Evolutionary conservation across 1,284 basidiomycete species (phyloP).

Genomic region (Malassezia sympodialis): DNA sequence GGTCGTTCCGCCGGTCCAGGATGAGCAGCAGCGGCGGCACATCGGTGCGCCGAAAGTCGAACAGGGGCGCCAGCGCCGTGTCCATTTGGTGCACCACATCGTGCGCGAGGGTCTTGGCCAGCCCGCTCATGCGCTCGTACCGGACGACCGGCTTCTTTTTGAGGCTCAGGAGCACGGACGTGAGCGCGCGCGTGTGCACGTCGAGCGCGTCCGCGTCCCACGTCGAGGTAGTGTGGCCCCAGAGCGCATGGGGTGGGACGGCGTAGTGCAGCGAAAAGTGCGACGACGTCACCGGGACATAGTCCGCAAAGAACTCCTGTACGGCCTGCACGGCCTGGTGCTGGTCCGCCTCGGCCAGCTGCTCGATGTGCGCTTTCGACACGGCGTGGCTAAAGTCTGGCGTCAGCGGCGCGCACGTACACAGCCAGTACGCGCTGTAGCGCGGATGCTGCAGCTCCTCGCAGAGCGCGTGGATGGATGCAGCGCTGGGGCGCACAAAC

Average conservation of each 20-base stretch:
- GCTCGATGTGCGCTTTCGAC: conserved; percentile 80
- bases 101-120: conserved; percentile 77
- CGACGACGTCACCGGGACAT: conserved; percentile 56
- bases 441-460: conserved; percentile 67
- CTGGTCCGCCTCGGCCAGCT: conserved; percentile 85
- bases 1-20: conserved; percentile 83
- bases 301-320: conserved; percentile 50
- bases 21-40: conserved; percentile 54
- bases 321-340: conserved; percentile 94
- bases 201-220: conserved; percentile 65
- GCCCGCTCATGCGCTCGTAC: conserved; percentile 82
- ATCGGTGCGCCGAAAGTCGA: conserved; percentile 54
- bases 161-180: conserved; percentile 76
- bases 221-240: conserved; percentile 58
- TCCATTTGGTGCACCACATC: conserved; percentile 57
- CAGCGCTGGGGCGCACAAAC: conserved; percentile 70
- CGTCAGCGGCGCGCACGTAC: conserved; percentile 8
- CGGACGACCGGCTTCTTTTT: conserved; percentile 91
- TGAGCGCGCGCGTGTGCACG: conserved; percentile 69
- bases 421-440: conserved; percentile 82
- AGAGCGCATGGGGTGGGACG: conserved; percentile 53
- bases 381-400: conserved; percentile 76
- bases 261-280: conserved; percentile 67
- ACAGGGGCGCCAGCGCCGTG: conserved; percentile 45
- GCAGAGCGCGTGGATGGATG: conserved; percentile 71